Evolutionary conservation across 2,329 filamentous ascomycete genomes (phyloP).

Genomic region (Fusarium pininemorale): DNA sequence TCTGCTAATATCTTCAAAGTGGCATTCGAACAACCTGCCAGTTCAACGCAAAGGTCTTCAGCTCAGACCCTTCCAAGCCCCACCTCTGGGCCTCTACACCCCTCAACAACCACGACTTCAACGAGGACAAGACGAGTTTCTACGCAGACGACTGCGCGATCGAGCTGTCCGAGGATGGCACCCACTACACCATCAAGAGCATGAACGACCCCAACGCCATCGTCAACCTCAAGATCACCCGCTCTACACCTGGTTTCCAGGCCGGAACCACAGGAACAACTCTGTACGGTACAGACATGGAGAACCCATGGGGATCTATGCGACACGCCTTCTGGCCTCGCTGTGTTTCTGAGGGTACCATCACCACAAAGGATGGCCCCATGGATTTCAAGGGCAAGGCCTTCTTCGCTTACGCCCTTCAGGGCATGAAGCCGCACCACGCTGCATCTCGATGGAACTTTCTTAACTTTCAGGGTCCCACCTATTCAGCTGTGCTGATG

Average conservation of each 20-base stretch:
- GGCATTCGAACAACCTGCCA: constrained; percentile 90
- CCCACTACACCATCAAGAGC: constrained; percentile 88
- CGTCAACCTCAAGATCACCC: constrained; percentile 86
- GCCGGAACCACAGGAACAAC: constrained; percentile 85
- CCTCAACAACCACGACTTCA: constrained; percentile 82
- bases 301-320: constrained; percentile 91
- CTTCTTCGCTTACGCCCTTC: constrained; percentile 84
- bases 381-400: constrained; percentile 84
- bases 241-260: constrained; percentile 81
- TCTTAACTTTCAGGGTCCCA: constrained; percentile 87
- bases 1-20: constrained; percentile 56
- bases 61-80: constrained; percentile 74
- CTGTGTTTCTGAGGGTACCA: constrained; percentile 81
- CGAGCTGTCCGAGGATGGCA: constrained; percentile 86
- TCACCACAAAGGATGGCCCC: constrained; percentile 82
- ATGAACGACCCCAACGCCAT: constrained; percentile 81
- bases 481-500: constrained; percentile 91
- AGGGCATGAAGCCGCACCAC: constrained; percentile 99
- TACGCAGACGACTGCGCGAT: constrained; percentile 87
- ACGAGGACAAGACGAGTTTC: constrained; percentile 83
- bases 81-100: constrained; percentile 86
- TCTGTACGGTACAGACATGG: constrained; percentile 85
- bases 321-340: constrained; percentile 95
- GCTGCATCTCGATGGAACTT: constrained; percentile 95
- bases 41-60: constrained; percentile 95